Evolutionary conservation across 345 rosid genomes (phyloP).

Genomic region (Lumnitzera littorea): DNA sequence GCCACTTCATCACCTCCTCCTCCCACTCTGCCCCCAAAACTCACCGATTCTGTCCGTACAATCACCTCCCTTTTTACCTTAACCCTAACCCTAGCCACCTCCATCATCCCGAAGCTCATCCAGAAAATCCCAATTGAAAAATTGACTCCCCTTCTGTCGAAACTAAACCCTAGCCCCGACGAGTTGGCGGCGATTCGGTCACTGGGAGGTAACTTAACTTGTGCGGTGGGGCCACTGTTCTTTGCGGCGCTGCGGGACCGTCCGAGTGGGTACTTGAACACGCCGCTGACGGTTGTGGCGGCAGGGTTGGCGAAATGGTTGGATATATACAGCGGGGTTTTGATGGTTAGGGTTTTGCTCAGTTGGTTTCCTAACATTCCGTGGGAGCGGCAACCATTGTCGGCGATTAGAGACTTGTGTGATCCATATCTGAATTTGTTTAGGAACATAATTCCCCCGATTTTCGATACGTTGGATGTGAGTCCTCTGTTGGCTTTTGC

Average conservation of each 20-base stretch:
- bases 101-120: conserved; percentile 18
- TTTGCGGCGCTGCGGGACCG: conserved; percentile 54
- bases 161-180: conserved; percentile 18
- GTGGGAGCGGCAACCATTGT: conserved; percentile 81
- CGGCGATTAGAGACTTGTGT: conserved; percentile 74
- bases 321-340: conserved; percentile 75
- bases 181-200: conserved; percentile 19
- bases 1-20: background rate
- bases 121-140: conserved; percentile 17
- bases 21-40: conserved; percentile 4
- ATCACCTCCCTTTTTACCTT: conserved; percentile 27
- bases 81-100: conserved; percentile 14
- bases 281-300: conserved; percentile 77
- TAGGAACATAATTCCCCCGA: conserved; percentile 73
- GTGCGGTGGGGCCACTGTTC: conserved; percentile 41
- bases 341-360: conserved; percentile 87
- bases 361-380: conserved; percentile 96
- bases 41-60: conserved; percentile 38
- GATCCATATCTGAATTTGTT: conserved; percentile 88
- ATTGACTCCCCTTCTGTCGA: conserved; percentile 11
- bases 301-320: conserved; percentile 86
- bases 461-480: conserved; percentile 71
- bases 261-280: conserved; percentile 47
- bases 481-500: conserved; percentile 86
- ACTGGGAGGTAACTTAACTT: conserved; percentile 16